A percentile compares a stretch with the other conserved stretches of the same genome.
These are phyloP conservation scores for Rhynchospora breviuscula DNA, from an alignment of 176 grass and related monocot genomes.

Conservation along the genomic window DNA sequence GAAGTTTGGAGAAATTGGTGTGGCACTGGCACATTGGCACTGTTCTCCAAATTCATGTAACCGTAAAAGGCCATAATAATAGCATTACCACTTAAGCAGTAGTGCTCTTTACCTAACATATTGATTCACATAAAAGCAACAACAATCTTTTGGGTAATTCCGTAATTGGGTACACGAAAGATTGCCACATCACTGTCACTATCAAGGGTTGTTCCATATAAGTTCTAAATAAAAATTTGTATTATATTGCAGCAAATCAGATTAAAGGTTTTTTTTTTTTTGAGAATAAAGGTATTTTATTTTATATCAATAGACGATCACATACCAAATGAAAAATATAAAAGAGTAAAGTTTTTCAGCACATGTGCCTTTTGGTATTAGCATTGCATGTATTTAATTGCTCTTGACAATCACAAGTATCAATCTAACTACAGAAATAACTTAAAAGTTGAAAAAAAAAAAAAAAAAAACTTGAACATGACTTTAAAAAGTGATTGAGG, in stretches of 20 bases:
- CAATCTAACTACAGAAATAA: not conserved
- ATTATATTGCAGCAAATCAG: not conserved
- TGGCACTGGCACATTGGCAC: not conserved
- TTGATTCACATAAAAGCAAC: conserved; percentile 15
- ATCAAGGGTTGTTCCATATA: no score
- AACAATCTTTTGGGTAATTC: not conserved
- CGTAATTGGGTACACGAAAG: not conserved
- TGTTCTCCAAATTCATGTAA: not conserved
- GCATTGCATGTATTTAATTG: not conserved
- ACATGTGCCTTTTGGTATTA: not conserved
- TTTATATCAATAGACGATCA: not conserved
- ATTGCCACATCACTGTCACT: not conserved
- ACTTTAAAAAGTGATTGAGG: not conserved
- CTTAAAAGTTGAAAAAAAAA: no score
- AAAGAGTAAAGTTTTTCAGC: not conserved
- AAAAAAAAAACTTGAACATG: no score
- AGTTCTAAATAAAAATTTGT: not conserved
- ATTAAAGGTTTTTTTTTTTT: no score
- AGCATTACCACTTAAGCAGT: not conserved
- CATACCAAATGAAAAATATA: not conserved
- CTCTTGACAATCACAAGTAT: not conserved
- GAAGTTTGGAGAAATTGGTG: not conserved
- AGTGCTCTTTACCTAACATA: not conserved
- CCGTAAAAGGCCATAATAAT: not conserved
- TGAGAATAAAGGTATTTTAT: no score